phyloP scores from a whole-genome alignment of 2,329 filamentous ascomycete genomes.

The Aschersonia sp. region DNA sequence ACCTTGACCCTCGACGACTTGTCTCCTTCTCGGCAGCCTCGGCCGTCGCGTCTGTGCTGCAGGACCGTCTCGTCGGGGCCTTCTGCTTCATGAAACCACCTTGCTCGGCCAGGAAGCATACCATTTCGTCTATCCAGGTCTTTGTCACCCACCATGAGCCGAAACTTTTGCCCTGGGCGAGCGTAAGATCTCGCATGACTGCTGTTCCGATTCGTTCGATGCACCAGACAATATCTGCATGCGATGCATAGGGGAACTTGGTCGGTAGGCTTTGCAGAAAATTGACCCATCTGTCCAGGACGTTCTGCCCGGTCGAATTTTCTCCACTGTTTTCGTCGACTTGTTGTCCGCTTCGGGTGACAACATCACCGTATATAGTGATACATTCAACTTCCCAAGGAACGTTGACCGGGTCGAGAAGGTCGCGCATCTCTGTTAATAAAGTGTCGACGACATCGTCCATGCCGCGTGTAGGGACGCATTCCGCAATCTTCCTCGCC shows the following conservation, averaged over 20 bases:
- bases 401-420: conserved; percentile 54
- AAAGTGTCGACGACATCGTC: conserved; percentile 50
- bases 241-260: conserved; percentile 59
- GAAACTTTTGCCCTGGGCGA: conserved; percentile 65
- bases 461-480: conserved; percentile 47
- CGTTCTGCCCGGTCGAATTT: conserved; percentile 38
- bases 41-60: conserved; percentile 15
- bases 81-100: conserved; percentile 69
- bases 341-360: conserved; percentile 29
- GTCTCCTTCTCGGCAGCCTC: conserved; percentile 20
- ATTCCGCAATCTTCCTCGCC: conserved; percentile 47
- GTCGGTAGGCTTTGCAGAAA: conserved; percentile 55
- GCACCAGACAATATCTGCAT: conserved; percentile 60
- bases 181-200: conserved; percentile 67
- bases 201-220: conserved; percentile 63
- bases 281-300: conserved; percentile 64
- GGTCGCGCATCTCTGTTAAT: conserved; percentile 51
- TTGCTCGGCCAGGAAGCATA: conserved; percentile 74
- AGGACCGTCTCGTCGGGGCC: conserved; percentile 16
- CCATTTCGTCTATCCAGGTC: conserved; percentile 91
- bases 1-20: conserved; percentile 20
- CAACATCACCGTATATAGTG: conserved; percentile 45
- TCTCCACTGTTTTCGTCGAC: conserved; percentile 10
- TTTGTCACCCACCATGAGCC: conserved; percentile 94
- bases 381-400: conserved; percentile 49